These are phyloP conservation scores for Rhizophora apiculata DNA, from an alignment of 345 rosid genomes.

Conservation along the genomic window DNA sequence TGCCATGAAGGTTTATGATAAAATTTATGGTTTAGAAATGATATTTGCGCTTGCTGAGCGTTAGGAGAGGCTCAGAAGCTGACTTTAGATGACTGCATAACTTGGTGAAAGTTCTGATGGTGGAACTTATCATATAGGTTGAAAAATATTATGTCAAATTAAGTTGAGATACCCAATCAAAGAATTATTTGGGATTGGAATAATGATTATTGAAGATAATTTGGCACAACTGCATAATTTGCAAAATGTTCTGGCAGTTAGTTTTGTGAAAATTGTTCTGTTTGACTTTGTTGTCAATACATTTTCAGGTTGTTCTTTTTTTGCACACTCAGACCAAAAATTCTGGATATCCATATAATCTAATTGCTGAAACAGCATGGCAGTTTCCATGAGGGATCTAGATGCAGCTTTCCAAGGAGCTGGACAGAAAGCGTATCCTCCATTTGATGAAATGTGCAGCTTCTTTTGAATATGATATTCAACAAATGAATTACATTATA, in stretches of 20 bases:
- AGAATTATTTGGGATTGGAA: background rate
- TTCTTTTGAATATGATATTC: conserved; percentile 10
- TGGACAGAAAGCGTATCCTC: conserved; percentile 99
- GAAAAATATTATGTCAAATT: background rate
- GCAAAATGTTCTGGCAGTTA: no score
- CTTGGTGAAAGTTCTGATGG: conserved; percentile 1
- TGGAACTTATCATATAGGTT: background rate
- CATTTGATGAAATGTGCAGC: conserved; percentile 9
- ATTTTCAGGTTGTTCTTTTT: conserved; percentile 30
- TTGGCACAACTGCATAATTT: no score
- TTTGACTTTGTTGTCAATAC: conserved; percentile 16
- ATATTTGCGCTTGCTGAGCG: background rate
- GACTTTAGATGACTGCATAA: background rate
- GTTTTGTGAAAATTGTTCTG: no score
- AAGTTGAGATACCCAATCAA: background rate
- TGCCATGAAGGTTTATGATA: background rate
- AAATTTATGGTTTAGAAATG: background rate
- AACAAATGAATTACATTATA: background rate
- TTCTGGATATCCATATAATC: conserved; percentile 31
- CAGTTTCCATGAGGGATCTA: conserved; percentile 97
- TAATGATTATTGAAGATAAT: no score
- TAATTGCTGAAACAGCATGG: conserved; percentile 50
- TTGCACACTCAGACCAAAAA: conserved; percentile 23
- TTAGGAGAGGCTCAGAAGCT: background rate
- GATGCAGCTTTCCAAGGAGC: conserved; percentile 98